Conservation (phyloP, 441 rosid species). For the Erodium texanum region DNA sequence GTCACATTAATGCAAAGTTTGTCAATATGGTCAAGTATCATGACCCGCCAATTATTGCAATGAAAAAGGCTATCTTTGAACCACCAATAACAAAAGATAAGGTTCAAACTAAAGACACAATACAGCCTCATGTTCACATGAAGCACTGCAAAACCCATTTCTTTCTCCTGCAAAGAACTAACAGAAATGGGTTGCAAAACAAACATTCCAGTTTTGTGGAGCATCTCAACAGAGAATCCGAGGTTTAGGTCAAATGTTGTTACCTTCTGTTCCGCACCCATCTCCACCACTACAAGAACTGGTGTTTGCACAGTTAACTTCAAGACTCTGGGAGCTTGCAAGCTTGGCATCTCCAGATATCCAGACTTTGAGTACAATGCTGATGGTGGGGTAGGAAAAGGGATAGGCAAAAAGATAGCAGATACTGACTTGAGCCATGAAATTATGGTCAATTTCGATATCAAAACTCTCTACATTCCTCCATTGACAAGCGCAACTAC, state of each 20-base stretch:
- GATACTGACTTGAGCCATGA: constrained; percentile 16
- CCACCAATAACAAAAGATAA: too few species aligned
- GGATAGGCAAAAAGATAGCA: constrained; percentile 25
- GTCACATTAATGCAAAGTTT: too few species aligned
- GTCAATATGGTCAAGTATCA: too few species aligned
- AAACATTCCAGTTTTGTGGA: too few species aligned
- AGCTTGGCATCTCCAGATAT: constrained; percentile 67
- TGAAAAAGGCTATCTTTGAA: neutral
- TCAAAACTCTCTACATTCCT: constrained; percentile 51
- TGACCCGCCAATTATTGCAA: neutral
- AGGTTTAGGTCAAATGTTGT: constrained; percentile 23
- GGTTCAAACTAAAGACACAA: too few species aligned
- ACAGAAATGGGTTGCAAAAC: too few species aligned
- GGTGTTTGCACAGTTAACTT: constrained; percentile 32
- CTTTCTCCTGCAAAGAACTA: too few species aligned
- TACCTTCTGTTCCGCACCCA: constrained; percentile 29
- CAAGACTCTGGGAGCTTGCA: constrained; percentile 65
- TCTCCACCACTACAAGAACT: constrained; percentile 22
- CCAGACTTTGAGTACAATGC: constrained; percentile 72
- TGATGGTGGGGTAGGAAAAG: constrained; percentile 60
- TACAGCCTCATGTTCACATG: too few species aligned
- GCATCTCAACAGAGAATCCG: too few species aligned
- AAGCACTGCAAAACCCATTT: too few species aligned
- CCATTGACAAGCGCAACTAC: constrained; percentile 51
- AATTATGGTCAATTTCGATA: constrained; percentile 41